A percentile compares a stretch with the other conserved stretches of the same genome.
Conservation (phyloP, 148 eudicot species). For the Rheum nobile region DNA sequence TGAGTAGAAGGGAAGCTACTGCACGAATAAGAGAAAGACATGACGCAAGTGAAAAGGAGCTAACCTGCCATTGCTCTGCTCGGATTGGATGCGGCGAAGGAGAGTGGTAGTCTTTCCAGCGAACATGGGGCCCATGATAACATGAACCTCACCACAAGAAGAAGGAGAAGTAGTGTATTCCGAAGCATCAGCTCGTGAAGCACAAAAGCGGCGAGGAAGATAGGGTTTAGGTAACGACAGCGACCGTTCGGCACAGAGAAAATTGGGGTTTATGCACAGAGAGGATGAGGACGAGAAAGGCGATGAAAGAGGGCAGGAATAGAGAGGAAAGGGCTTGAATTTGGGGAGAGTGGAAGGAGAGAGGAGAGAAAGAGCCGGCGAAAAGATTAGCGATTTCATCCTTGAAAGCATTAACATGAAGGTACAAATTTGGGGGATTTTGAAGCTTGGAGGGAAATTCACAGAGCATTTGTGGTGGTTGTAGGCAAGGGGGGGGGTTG, state of each 20-base stretch:
- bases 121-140: slow-evolving; percentile 33
- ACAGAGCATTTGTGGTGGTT: not conserved
- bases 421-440: not conserved
- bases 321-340: not conserved
- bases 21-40: not conserved
- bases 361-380: slow-evolving; percentile 8
- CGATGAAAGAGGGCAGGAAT: not conserved
- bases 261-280: not conserved
- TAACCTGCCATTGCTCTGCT: slow-evolving; percentile 54
- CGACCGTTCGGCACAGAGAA: not conserved
- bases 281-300: not conserved
- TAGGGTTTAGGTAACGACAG: slow-evolving; percentile 1
- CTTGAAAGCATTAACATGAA: slow-evolving; percentile 2
- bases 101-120: slow-evolving; percentile 42
- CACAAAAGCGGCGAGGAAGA: not conserved
- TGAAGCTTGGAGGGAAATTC: not conserved
- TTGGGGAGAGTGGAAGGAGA: slow-evolving; percentile 6
- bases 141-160: slow-evolving; percentile 63
- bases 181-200: not conserved
- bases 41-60: not conserved
- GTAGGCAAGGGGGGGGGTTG: not conserved
- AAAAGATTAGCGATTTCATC: slow-evolving; percentile 1
- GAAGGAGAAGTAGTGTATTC: not conserved
- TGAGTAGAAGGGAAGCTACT: not conserved
- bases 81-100: slow-evolving; percentile 61